Base-by-base conservation (phyloP, 495 filamentous ascomycete species). In the Cairneyella variabilis region DNA sequence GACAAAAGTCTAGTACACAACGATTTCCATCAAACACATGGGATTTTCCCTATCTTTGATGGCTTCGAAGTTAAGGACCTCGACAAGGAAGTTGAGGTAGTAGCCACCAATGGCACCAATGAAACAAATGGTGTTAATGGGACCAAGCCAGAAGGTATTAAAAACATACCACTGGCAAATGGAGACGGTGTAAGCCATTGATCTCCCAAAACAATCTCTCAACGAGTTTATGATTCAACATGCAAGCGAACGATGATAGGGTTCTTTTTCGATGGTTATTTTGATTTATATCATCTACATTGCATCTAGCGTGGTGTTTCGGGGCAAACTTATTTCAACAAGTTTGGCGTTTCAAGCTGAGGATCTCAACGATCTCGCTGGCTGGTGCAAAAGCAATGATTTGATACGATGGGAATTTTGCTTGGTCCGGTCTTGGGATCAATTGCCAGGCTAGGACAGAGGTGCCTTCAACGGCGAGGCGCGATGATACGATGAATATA, bases 11-110 rank as follows among this genome's bases (percentile, higher is more conserved):
- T 64, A 93, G 92, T 98, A 7, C 86, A 98, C 73, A 98, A 98
- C 64, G 91, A 98, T 65, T 98, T 97, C 80, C 88, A 90, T 66
- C 74, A 87, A 51, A 76, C 76, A 12, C 74, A 81, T 44, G 82
- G 79, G 18, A 85, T 98, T 63, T 97, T 95, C 62, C 76, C 84
- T 9, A 71, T 97, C 8, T 93, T 99, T 68, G 79, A 89, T n/a
- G 89, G 82, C 27, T 70, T 99, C 5, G 67, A 76, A 41, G 79
- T 91, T 40, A 71, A 81, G 48, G 77, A 87, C 54, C 68, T 91
- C 32, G 78, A 90, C 47, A 72, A 70, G 40, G 65, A 67, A 42
- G 48, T 73, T 18, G 56, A 69, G 32, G 39, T 45, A 9, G 38
- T 22, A 34, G 34, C 49, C 20, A 49, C 28, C 26, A 60, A 54